Evolutionary conservation across 140 eudicot species (phyloP).

Genomic region (Stevia rebaudiana): DNA sequence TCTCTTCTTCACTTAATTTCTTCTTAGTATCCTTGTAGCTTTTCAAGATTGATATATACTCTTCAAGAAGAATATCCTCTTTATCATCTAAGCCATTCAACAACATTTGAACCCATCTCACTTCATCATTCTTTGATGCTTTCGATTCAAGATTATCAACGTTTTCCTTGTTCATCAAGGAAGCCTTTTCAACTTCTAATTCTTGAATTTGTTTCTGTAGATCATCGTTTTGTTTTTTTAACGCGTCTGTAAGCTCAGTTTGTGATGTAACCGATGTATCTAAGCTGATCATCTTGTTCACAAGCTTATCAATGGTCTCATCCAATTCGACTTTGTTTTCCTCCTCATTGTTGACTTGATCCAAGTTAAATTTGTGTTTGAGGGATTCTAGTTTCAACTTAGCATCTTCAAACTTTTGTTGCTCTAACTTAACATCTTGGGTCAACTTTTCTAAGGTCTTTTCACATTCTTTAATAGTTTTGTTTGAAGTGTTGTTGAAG

Average conservation of each 20-base stretch:
- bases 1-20: conserved; percentile 56
- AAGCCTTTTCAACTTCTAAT: conserved; percentile 37
- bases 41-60: conserved; percentile 54
- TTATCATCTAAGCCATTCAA: conserved; percentile 63
- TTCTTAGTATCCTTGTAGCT: conserved; percentile 61
- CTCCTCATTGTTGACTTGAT: background rate
- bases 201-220: conserved; percentile 20
- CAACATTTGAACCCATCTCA: conserved; percentile 54
- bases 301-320: conserved; percentile 75
- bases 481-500: conserved; percentile 32
- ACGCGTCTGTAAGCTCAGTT: conserved; percentile 43
- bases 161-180: conserved; percentile 5
- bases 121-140: conserved; percentile 27
- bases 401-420: conserved; percentile 40
- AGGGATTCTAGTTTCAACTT: conserved; percentile 45
- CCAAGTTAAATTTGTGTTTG: conserved; percentile 25
- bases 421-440: conserved; percentile 39
- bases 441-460: conserved; percentile 46
- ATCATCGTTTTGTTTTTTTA: conserved; percentile 35
- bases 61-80: conserved; percentile 60
- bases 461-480: conserved; percentile 44
- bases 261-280: conserved; percentile 68
- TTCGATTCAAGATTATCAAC: conserved; percentile 10
- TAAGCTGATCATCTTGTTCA: conserved; percentile 50
- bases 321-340: conserved; percentile 40